Evolutionary conservation across 1,139 yeast genomes (phyloP), one percentile per base, ranked within the genome.

Genomic region (Yamadazyma trypodendri): DNA sequence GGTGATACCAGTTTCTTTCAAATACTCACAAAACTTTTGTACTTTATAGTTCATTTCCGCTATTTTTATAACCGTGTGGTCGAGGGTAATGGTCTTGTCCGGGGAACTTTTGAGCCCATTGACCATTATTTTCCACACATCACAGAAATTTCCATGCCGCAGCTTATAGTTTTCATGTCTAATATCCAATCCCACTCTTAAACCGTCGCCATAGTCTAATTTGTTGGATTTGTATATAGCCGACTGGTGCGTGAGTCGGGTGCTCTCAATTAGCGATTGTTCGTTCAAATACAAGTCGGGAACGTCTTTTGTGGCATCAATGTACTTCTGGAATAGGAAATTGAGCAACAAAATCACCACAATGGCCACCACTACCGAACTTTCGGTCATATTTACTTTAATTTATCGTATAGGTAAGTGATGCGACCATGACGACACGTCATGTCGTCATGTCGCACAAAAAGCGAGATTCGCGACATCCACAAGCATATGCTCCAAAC

Each of bases 71-170:
- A 34, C 16, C 10, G 44, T 43, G 27, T 49, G 50, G 24, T 58
- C 50, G 13, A 68, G 45, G 8, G 22, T 13, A 5, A 54, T 38
- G 2, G 42, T 24, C 24, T 52, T 49, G 1, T 41, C 33, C 1
- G 46, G 43, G 28, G 51, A 42, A 24, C 33, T 40, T 23, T 49
- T 53, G 20, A 43, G 36, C 14, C 45, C 42, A 11, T 50, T 48
- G 42, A 69, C 47, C 15, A 63, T 59, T 11, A 70, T 39, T 38
- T 60, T 63, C 89, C 90, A 84, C 3, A 83, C 57, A 58, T 83
- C 94, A 49, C 78, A 72, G 39, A 83, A 58, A 46, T 79, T 81
- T 7, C 92, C 92, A 52, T 81, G 81, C 46, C 92, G 65, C 15
- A 82, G 50, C 49, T 77, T 79, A 57, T 81, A 84, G 24, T 75